These are phyloP conservation scores for Meira nashicola DNA, from an alignment of 1,284 basidiomycete genomes.

Conservation along the genomic window DNA sequence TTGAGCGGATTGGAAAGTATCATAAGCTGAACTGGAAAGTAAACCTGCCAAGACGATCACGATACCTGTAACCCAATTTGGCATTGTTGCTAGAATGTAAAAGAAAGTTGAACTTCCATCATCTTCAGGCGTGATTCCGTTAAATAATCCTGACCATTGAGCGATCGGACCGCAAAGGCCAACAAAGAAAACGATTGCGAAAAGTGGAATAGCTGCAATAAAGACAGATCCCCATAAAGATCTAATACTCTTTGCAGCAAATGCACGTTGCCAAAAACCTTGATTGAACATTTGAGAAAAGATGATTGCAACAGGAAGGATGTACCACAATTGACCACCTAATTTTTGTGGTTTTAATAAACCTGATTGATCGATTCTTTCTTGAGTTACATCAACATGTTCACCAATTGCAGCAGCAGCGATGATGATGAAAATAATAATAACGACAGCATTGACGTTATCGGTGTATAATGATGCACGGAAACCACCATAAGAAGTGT, in stretches of 20 bases:
- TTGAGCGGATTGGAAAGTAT: slow-evolving; percentile 52
- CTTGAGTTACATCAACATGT: slow-evolving; percentile 41
- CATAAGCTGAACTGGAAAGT: slow-evolving; percentile 51
- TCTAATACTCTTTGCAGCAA: slow-evolving; percentile 47
- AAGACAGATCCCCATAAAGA: slow-evolving; percentile 44
- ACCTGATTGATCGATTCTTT: slow-evolving; percentile 34
- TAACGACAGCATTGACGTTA: slow-evolving; percentile 51
- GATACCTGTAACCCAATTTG: slow-evolving; percentile 50
- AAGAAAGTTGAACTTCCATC: slow-evolving; percentile 50
- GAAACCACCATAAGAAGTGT: slow-evolving; percentile 53
- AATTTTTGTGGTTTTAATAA: slow-evolving; percentile 38
- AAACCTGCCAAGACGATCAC: slow-evolving; percentile 47
- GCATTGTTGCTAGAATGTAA: slow-evolving; percentile 43
- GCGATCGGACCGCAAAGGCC: slow-evolving; percentile 50
- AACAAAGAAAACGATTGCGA: slow-evolving; percentile 49
- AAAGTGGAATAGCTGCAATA: slow-evolving; percentile 45
- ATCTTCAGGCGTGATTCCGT: slow-evolving; percentile 34
- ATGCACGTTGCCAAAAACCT: slow-evolving; percentile 53
- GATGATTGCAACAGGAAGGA: slow-evolving; percentile 45
- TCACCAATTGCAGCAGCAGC: slow-evolving; percentile 44
- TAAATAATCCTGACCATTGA: slow-evolving; percentile 44
- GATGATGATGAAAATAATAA: slow-evolving; percentile 48
- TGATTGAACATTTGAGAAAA: slow-evolving; percentile 53
- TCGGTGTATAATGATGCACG: slow-evolving; percentile 51
- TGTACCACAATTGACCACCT: slow-evolving; percentile 52